Conservation (phyloP, 2,329 filamentous ascomycete genomes). For the Saccharata proteae region DNA sequence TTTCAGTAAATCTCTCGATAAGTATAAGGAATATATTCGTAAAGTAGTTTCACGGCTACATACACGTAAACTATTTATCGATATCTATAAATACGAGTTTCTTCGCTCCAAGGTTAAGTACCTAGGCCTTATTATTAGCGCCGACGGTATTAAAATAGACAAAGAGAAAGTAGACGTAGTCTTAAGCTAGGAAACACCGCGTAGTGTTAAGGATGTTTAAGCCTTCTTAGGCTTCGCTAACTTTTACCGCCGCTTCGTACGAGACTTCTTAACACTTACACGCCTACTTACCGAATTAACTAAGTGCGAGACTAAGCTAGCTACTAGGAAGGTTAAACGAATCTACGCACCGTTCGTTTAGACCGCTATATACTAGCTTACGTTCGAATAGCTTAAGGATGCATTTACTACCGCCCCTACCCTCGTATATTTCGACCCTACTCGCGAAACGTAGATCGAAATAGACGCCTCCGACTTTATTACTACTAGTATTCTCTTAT, state of each 20-base stretch:
- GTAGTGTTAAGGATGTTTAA: constrained; percentile 9
- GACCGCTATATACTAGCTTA: background rate
- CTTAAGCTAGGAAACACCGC: background rate
- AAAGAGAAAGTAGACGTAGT: constrained; percentile 1
- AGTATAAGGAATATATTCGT: background rate
- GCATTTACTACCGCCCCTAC: background rate
- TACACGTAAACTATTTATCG: background rate
- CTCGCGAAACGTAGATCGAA: background rate
- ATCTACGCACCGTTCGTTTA: too few relatives aligned
- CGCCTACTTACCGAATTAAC: constrained; percentile 4
- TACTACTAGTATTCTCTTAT: background rate
- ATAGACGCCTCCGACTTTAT: constrained; percentile 3
- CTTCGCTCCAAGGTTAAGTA: constrained; percentile 1
- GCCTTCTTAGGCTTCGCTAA: constrained; percentile 15
- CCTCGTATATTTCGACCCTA: background rate
- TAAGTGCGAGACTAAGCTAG: background rate
- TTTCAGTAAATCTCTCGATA: background rate
- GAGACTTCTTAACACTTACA: constrained; percentile 11
- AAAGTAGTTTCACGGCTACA: background rate
- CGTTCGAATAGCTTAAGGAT: background rate
- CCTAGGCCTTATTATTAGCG: constrained; percentile 1
- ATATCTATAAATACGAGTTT: constrained; percentile 3
- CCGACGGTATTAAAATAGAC: constrained; percentile 4
- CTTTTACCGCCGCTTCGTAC: constrained; percentile 16
- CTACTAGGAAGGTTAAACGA: background rate